These are phyloP conservation scores for Stephanodiscus triporus DNA, from an alignment of 108 stramenopile species.

Conservation along the genomic window DNA sequence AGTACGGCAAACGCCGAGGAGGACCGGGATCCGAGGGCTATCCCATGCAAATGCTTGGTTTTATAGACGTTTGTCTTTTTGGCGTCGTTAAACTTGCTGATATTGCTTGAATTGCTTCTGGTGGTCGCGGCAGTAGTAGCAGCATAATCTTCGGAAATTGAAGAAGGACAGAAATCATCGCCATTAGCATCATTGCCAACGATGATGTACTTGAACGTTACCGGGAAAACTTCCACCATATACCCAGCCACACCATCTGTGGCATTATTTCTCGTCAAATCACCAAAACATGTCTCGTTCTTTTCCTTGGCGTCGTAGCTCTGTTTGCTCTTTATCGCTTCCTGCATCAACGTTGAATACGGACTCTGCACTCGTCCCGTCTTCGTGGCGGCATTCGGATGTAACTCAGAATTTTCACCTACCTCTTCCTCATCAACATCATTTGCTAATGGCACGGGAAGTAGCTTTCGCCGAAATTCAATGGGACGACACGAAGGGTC, in stretches of 20 bases:
- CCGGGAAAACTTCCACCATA: slow-evolving; percentile 70
- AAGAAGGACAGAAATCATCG: neutral
- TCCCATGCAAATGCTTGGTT: slow-evolving; percentile 35
- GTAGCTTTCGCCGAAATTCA: slow-evolving; percentile 68
- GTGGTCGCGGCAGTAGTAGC: neutral
- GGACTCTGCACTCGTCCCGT: neutral
- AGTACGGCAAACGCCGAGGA: slow-evolving; percentile 50
- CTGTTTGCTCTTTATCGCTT: slow-evolving; percentile 34
- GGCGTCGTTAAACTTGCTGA: neutral
- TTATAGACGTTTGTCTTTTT: neutral
- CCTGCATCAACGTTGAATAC: slow-evolving; percentile 48
- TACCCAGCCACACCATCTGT: slow-evolving; percentile 17
- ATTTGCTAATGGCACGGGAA: slow-evolving; percentile 14
- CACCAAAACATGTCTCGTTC: slow-evolving; percentile 17
- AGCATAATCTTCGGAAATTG: neutral
- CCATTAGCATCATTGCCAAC: slow-evolving; percentile 29
- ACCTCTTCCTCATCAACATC: neutral
- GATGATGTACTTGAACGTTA: slow-evolving; percentile 62
- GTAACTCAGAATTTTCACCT: neutral
- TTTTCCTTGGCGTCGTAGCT: neutral
- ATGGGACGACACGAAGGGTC: slow-evolving; percentile 49
- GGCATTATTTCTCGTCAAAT: slow-evolving; percentile 3
- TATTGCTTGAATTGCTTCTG: neutral
- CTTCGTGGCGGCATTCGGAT: neutral
- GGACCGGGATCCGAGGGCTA: slow-evolving; percentile 63